Evolutionary conservation across 1,139 yeast genomes (phyloP).

Genomic region (Taphrina sp.): DNA sequence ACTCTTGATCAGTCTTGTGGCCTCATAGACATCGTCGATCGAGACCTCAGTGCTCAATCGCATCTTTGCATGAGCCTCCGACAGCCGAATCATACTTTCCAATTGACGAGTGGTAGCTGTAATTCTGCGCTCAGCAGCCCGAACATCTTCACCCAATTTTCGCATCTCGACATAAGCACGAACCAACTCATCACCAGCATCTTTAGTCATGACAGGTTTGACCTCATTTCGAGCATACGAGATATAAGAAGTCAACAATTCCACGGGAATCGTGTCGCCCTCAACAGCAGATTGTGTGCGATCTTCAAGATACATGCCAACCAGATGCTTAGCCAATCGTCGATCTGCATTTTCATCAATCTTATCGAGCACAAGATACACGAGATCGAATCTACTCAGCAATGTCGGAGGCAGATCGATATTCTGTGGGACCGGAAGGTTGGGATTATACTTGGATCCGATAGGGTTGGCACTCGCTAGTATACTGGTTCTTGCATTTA

Average conservation of each 20-base stretch:
- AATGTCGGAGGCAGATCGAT: conserved; percentile 96
- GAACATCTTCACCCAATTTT: conserved; percentile 84
- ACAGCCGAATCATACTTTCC: conserved; percentile 88
- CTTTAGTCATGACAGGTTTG: conserved; percentile 73
- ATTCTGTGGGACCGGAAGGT: conserved; percentile 87
- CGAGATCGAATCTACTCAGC: conserved; percentile 89
- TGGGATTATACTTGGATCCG: conserved; percentile 89
- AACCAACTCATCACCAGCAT: conserved; percentile 84
- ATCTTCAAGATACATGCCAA: conserved; percentile 89
- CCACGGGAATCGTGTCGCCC: conserved; percentile 74
- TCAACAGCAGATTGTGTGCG: conserved; percentile 68
- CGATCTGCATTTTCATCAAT: conserved; percentile 85
- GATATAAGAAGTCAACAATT: conserved; percentile 79
- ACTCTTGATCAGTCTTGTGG: conserved; percentile 83
- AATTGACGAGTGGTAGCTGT: conserved; percentile 98
- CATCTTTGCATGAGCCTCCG: conserved; percentile 98
- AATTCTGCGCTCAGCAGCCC: conserved; percentile 82
- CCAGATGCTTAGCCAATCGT: conserved; percentile 82
- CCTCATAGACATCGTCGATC: conserved; percentile 83
- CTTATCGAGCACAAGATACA: conserved; percentile 84
- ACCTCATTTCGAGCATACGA: conserved; percentile 84
- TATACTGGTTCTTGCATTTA: conserved; percentile 93
- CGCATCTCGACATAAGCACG: conserved; percentile 90
- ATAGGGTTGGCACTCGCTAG: conserved; percentile 98
- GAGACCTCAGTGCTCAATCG: conserved; percentile 70